A percentile compares a stretch with the other conserved stretches of the same genome.
Conservation (phyloP, 179 eudicot genomes). For the Drosera spatulata region DNA sequence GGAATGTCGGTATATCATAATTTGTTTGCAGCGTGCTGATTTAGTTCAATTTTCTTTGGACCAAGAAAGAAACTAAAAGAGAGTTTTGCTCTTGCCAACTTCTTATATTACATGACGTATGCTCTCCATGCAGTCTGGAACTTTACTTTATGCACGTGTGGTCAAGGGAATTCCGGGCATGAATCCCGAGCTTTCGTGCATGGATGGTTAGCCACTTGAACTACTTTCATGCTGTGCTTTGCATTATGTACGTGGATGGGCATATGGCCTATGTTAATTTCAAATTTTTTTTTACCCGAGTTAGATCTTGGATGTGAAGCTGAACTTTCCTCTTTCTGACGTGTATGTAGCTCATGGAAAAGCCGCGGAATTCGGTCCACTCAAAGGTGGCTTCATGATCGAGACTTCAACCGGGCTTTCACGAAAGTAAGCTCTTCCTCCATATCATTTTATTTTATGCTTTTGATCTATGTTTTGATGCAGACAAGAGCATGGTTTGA, state of each 20-base stretch:
- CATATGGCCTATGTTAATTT: too few species aligned
- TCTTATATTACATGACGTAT: neutral
- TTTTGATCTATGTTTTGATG: too few species aligned
- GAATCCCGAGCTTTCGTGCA: conserved; percentile 95
- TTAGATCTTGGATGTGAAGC: neutral
- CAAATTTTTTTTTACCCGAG: too few species aligned
- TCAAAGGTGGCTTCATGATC: conserved; percentile 84
- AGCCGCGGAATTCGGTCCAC: conserved; percentile 81
- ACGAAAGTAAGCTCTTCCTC: conserved; percentile 46
- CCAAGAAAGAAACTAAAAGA: too few species aligned
- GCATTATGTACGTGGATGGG: neutral
- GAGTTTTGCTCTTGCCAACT: too few species aligned
- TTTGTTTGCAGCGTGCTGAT: too few species aligned
- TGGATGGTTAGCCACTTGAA: conserved; percentile 51
- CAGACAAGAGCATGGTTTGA: too few species aligned
- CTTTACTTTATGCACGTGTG: conserved; percentile 77
- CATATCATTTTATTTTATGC: neutral
- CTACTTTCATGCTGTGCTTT: neutral
- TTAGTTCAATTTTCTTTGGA: too few species aligned
- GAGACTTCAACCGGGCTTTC: conserved; percentile 87
- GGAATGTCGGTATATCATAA: too few species aligned
- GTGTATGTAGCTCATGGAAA: conserved; percentile 54
- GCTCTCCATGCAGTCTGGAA: conserved; percentile 51
- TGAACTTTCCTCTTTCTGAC: neutral
- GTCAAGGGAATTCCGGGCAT: conserved; percentile 83